Conservation (phyloP, 2,329 filamentous ascomycete genomes). For the Xylariaceae sp. region DNA sequence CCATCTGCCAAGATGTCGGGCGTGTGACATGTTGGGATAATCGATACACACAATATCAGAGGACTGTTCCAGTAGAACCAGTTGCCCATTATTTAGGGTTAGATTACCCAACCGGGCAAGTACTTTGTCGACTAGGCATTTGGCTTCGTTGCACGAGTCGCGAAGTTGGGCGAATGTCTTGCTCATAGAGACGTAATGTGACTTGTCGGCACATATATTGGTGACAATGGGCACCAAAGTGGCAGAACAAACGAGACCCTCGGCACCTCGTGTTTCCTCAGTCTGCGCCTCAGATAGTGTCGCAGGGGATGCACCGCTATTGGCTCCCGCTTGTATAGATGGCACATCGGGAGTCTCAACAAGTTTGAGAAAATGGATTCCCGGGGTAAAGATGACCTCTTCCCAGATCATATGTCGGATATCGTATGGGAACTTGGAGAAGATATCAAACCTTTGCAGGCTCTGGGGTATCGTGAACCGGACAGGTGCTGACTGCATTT, state of each 20-base stretch:
- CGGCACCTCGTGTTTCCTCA: neutral
- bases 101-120: slow-evolving; percentile 34
- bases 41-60: slow-evolving; percentile 43
- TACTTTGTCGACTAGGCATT: slow-evolving; percentile 28
- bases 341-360: slow-evolving; percentile 21
- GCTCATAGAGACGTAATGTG: slow-evolving; percentile 38
- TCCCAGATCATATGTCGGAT: slow-evolving; percentile 41
- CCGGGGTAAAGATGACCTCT: slow-evolving; percentile 36
- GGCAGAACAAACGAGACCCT: slow-evolving; percentile 22
- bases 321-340: neutral
- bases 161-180: slow-evolving; percentile 36
- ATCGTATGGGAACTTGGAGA: slow-evolving; percentile 39
- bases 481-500: slow-evolving; percentile 16
- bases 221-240: slow-evolving; percentile 35
- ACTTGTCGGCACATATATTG: slow-evolving; percentile 36
- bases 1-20: slow-evolving; percentile 34
- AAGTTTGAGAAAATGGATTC: slow-evolving; percentile 44
- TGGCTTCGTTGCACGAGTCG: slow-evolving; percentile 35
- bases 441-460: slow-evolving; percentile 36
- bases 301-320: slow-evolving; percentile 2
- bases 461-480: slow-evolving; percentile 33
- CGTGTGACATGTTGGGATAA: slow-evolving; percentile 35
- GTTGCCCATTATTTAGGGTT: slow-evolving; percentile 33
- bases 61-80: slow-evolving; percentile 35
- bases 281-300: neutral